Evolutionary conservation across 2,329 filamentous ascomycete genomes (phyloP), one percentile per base, ranked within the genome.

Genomic region (Reticulascus tulasneorum): DNA sequence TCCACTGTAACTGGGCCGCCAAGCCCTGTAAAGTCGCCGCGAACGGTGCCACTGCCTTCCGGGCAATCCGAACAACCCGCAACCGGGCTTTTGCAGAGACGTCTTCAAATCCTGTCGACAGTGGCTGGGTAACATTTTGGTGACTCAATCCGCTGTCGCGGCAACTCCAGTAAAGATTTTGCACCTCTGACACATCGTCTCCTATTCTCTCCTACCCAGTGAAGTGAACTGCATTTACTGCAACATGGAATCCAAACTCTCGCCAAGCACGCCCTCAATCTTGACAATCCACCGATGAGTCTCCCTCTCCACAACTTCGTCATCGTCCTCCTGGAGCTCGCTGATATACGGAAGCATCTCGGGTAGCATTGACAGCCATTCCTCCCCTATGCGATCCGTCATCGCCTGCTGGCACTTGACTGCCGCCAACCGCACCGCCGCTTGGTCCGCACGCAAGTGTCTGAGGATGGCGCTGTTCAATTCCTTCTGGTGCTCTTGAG

Each of bases 261-360:
- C 91, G 6, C 93, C 93, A 34, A 97, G 65, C 20, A 94, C 84
- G 29, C 77, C 82, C 64, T 97, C 91, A 55, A 98, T 94, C 63
- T 82, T 81, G 55, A 83, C 77, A 50, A 97, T 93, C 91, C 93
- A 96, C 52, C 79, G 73, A 56, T 90, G 77, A 23, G 89, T 91
- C 68, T 95, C 90, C 54, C 80, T 72, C 67, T 98, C 93, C 17
- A 98, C 91, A 19, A 75, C 73, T 65, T 97, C 93, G 55, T 97
- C 90, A 49, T 97, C 93, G 58, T 98, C 93, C 56, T 98, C 93
- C 65, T 95, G 84, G 53, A 95, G 62, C 67, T 98, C 93, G 53
- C 87, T 94, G 51, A 99, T 95, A 47, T 91, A 87, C 15, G 94
- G 91, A 58, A 98, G 66, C 84, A 96, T 97, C 73, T 98, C 93